Evolutionary conservation across 106 monocot species (phyloP).

Genomic region (Dioscorea dumetorum): DNA sequence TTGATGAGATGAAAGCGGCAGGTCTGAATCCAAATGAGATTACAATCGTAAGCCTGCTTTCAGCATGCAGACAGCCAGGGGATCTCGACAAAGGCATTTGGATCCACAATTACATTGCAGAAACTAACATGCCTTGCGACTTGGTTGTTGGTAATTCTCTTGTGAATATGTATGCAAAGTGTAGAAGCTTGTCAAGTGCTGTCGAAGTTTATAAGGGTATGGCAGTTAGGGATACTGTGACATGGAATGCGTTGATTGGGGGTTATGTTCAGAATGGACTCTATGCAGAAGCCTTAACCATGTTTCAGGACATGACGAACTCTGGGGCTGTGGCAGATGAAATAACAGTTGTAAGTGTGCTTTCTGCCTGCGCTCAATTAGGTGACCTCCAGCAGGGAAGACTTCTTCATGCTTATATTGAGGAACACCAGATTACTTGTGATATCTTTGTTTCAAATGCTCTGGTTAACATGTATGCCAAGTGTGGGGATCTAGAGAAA

Average conservation of each 20-base stretch:
- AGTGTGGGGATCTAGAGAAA: too few relatives aligned
- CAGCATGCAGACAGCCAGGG: too few relatives aligned
- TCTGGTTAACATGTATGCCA: conserved; percentile 30
- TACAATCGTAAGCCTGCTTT: too few relatives aligned
- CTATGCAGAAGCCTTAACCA: conserved; percentile 15
- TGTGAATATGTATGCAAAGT: conserved; percentile 35
- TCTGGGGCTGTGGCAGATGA: conserved; percentile 18
- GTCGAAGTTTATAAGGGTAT: conserved; percentile 21
- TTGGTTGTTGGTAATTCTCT: conserved; percentile 3
- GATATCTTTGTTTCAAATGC: conserved; percentile 24
- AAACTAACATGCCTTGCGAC: too few relatives aligned
- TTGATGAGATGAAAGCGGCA: too few relatives aligned
- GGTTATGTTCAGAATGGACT: conserved; percentile 19
- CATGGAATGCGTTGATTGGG: conserved; percentile 40
- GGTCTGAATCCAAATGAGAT: too few relatives aligned
- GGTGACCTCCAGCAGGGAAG: conserved; percentile 25
- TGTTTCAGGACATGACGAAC: conserved; percentile 21
- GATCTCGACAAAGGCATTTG: too few relatives aligned
- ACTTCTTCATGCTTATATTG: conserved; percentile 27
- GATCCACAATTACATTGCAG: too few relatives aligned
- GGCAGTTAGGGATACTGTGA: conserved; percentile 15
- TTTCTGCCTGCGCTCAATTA: conserved; percentile 32
- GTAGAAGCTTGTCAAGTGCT: conserved; percentile 20
- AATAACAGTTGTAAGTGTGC: conserved; percentile 22
- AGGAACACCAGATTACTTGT: conserved; percentile 2